Conservation (phyloP, 352 stramenopile genomes). For the Phytophthora nicotianae region DNA sequence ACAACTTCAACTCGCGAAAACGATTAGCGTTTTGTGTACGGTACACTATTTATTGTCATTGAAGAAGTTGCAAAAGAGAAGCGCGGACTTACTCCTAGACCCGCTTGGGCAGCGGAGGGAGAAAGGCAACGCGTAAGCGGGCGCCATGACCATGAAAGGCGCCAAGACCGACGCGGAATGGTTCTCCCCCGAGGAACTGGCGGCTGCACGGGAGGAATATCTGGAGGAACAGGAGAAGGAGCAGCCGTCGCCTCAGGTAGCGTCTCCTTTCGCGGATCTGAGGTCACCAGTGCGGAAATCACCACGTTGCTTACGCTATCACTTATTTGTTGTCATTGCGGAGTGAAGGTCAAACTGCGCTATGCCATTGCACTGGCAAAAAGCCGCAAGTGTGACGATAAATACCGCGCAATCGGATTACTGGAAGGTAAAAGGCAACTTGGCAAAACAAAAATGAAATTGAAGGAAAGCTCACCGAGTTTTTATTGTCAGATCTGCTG, state of each 20-base stretch:
- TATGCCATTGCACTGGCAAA: slow-evolving; percentile 79
- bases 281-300: neutral
- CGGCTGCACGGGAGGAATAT: slow-evolving; percentile 75
- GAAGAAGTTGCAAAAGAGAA: slow-evolving; percentile 29
- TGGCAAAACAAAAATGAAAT: slow-evolving; percentile 7
- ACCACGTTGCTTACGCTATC: slow-evolving; percentile 14
- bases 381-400: slow-evolving; percentile 82
- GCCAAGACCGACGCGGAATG: slow-evolving; percentile 52
- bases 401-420: slow-evolving; percentile 70
- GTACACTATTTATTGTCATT: slow-evolving; percentile 15
- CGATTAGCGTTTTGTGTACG: neutral
- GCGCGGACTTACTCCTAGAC: slow-evolving; percentile 1
- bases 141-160: slow-evolving; percentile 39
- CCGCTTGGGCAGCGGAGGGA: slow-evolving; percentile 8
- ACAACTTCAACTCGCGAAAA: slow-evolving; percentile 8
- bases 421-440: slow-evolving; percentile 54
- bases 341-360: slow-evolving; percentile 66
- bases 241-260: slow-evolving; percentile 63
- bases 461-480: slow-evolving; percentile 4
- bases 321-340: slow-evolving; percentile 8
- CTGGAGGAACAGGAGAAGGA: slow-evolving; percentile 81
- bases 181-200: slow-evolving; percentile 78
- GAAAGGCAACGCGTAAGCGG: slow-evolving; percentile 18
- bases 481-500: slow-evolving; percentile 59
- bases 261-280: slow-evolving; percentile 15